Base-by-base conservation (phyloP, 2,329 filamentous ascomycete genomes). In the Penicillium freii region DNA sequence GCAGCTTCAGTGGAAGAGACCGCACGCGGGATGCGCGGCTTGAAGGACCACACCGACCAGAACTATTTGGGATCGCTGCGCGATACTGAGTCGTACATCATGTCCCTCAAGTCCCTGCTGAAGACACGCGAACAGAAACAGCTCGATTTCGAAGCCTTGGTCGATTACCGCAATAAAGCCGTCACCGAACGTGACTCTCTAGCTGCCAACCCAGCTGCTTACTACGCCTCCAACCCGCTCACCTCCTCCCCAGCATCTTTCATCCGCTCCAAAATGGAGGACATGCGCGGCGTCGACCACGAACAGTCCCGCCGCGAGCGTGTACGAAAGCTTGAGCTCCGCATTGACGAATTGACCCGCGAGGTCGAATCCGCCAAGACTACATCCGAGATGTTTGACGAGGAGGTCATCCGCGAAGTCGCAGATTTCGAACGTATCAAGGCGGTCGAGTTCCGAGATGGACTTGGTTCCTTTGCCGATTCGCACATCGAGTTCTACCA, bases 51-150 rank as follows among this genome's bases (percentile, higher is more conserved):
- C 68, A 97, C 93, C 0, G 94, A 99, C 71, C 92, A 96, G 69
- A 92, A 97, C 75, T 99, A 99, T 72, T 85, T 99, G 1, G 91
- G 91, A 64, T 93, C 89, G 54, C 81, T 99, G 52, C 87, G 92
- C 50, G 94, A 99, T 77, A 96, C 97, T 92, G 90, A 95, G 68
- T 89, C 92, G 27, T 99, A 97, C 76, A 93, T 92, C 63, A 79
- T 84, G n/a, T 89, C 92, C 0, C 80, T 97, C 46, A 96, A 96
- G 75, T 83, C 86, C 25, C 86, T 99, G 5, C 86, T 99, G 62
- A 96, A 96, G 74, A 91, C 91, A 1, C 88, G 94, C 36, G 94
- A 99, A 78, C 92, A 95, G 78, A 99, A 99, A 73, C 94, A 99
- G 74, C 88, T 99, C 57, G 94, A 99, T 78, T 96, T 93, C 70